Conservation (phyloP, 1,139 yeast species). For the Saccharomyces pastorianus region DNA sequence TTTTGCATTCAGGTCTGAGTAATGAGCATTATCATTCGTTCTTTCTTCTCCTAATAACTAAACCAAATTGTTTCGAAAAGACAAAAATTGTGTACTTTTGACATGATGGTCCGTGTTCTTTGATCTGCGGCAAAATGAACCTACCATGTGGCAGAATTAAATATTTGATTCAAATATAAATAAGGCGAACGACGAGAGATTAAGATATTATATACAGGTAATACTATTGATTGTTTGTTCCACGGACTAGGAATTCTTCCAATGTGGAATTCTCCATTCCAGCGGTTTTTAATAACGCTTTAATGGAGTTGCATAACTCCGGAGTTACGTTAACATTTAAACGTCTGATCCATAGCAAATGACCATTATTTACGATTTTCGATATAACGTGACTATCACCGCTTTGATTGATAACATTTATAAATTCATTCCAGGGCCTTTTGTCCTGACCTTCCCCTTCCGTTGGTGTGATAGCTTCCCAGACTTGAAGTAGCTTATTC, state of each 20-base stretch:
- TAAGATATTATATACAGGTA: background rate
- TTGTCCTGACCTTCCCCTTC: conserved; percentile 13
- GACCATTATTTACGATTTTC: conserved; percentile 19
- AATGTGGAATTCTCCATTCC: background rate
- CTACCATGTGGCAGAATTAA: background rate
- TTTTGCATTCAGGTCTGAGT: background rate
- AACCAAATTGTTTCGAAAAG: background rate
- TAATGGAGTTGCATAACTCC: conserved; percentile 7
- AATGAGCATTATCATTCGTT: background rate
- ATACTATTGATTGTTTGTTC: background rate
- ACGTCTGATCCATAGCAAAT: conserved; percentile 23
- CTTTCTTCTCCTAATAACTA: background rate
- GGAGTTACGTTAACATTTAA: conserved; percentile 16
- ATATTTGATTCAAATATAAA: background rate
- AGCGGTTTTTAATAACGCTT: background rate
- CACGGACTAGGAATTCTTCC: background rate
- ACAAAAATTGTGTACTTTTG: background rate
- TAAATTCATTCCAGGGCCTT: conserved; percentile 24
- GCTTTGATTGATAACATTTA: conserved; percentile 14
- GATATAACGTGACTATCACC: conserved; percentile 11
- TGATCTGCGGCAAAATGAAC: background rate
- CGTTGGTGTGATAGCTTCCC: conserved; percentile 15
- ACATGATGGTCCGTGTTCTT: background rate
- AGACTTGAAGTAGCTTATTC: conserved; percentile 17
- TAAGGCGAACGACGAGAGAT: background rate